phyloP scores from a whole-genome alignment of 2,329 filamentous ascomycete genomes.

The Aspergillus fijiensis region DNA sequence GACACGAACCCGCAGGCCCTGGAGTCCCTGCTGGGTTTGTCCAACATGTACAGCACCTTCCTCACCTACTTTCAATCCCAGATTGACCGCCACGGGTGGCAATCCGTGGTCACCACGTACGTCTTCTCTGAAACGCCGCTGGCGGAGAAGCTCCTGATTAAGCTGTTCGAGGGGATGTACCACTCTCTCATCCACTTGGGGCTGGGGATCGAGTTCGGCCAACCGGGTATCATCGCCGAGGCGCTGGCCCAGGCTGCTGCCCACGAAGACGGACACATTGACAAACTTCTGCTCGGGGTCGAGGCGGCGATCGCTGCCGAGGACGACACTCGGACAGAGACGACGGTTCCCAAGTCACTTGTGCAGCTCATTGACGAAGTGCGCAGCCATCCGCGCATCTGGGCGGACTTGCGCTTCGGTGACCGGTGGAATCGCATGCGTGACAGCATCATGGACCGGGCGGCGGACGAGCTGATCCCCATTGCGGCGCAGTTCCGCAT shows the following conservation, averaged over 20 bases:
- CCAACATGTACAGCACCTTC: constrained; percentile 63
- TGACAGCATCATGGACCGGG: neutral
- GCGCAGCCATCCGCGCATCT: neutral
- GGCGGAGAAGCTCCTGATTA: constrained; percentile 62
- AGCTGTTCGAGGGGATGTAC: constrained; percentile 60
- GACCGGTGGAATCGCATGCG: no score
- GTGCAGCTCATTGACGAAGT: neutral
- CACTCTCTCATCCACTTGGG: constrained; percentile 82
- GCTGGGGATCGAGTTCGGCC: constrained; percentile 74
- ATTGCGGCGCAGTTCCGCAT: constrained; percentile 6
- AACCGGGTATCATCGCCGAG: constrained; percentile 73
- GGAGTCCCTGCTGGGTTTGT: neutral
- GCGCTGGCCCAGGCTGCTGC: constrained; percentile 71
- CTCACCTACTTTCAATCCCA: constrained; percentile 68
- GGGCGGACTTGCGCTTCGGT: neutral
- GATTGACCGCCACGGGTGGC: constrained; percentile 60
- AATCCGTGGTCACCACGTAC: constrained; percentile 60
- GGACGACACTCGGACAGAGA: neutral
- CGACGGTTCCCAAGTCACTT: neutral
- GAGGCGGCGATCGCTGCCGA: neutral
- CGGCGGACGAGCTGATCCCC: neutral
- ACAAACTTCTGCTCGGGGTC: neutral
- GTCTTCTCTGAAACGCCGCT: constrained; percentile 60
- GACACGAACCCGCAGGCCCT: no score
- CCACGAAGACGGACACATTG: constrained; percentile 46